phyloP scores from a whole-genome alignment of 805 yeast genomes.

The Pichia eremophila region DNA sequence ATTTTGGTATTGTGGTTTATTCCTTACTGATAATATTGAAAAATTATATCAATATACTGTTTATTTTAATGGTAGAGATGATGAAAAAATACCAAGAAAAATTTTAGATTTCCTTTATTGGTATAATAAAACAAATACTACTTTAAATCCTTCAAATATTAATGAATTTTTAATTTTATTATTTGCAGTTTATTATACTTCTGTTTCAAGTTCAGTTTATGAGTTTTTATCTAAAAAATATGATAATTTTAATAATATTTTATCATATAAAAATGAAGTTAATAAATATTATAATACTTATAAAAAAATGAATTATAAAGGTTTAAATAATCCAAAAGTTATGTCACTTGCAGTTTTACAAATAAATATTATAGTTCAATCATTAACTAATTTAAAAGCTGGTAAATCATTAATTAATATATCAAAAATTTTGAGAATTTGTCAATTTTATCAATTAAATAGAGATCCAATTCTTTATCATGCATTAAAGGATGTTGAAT shows the following conservation, averaged over 20 bases:
- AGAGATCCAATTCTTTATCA: slow-evolving; percentile 51
- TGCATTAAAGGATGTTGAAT: slow-evolving; percentile 37
- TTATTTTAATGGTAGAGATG: slow-evolving; percentile 5
- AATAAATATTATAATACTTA: slow-evolving; percentile 15
- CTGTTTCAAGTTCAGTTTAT: slow-evolving; percentile 11
- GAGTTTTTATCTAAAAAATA: slow-evolving; percentile 7
- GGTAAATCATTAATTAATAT: slow-evolving; percentile 18
- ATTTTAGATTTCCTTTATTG: slow-evolving; percentile 30
- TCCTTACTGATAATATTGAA: slow-evolving; percentile 15
- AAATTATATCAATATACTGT: slow-evolving; percentile 13
- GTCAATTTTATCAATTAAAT: slow-evolving; percentile 33
- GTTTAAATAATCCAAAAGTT: slow-evolving; percentile 17
- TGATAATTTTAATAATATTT: slow-evolving; percentile 7
- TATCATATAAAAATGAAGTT: slow-evolving; percentile 12
- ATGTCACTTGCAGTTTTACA: slow-evolving; percentile 17
- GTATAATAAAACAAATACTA: slow-evolving; percentile 30
- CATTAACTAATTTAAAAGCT: slow-evolving; percentile 17
- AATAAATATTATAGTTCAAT: slow-evolving; percentile 17
- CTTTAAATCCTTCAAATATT: slow-evolving; percentile 12
- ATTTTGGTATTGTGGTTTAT: slow-evolving; percentile 36
- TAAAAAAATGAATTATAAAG: slow-evolving; percentile 10
- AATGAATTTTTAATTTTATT: slow-evolving; percentile 16
- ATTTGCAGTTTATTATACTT: slow-evolving; percentile 15
- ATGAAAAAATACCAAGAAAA: slow-evolving; percentile 9
- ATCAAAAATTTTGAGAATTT: slow-evolving; percentile 17